phyloP scores from a whole-genome alignment of 768 basidiomycete species.

The Xerocomus potaroensis region DNA sequence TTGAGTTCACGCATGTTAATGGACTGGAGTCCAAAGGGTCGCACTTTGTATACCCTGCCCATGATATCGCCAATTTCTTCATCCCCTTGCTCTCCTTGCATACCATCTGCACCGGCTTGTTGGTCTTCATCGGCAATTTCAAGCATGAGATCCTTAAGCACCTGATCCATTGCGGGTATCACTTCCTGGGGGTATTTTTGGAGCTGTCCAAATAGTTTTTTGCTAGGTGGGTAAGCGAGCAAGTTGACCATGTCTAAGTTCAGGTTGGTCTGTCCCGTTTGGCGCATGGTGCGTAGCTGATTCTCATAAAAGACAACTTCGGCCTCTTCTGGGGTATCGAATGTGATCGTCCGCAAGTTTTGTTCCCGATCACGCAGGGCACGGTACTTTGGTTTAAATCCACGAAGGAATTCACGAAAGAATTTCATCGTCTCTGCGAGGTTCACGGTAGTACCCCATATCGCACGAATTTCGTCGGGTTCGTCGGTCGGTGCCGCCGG shows the following conservation, averaged over 20 bases:
- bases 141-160: constrained; percentile 89
- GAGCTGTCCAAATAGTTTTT: constrained; percentile 80
- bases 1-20: constrained; percentile 96
- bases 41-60: constrained; percentile 83
- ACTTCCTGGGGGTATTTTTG: constrained; percentile 96
- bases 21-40: constrained; percentile 80
- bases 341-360: constrained; percentile 45
- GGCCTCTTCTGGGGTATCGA: constrained; percentile 60
- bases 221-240: constrained; percentile 77
- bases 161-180: constrained; percentile 95
- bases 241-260: constrained; percentile 89
- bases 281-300: constrained; percentile 81
- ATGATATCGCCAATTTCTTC: constrained; percentile 89
- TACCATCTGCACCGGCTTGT: constrained; percentile 63
- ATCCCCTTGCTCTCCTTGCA: constrained; percentile 71
- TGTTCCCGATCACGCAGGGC: constrained; percentile 63
- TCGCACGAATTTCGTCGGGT: constrained; percentile 82
- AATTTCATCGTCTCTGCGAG: constrained; percentile 86
- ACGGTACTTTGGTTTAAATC: constrained; percentile 93
- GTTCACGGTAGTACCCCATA: constrained; percentile 98
- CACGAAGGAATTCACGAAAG: constrained; percentile 83
- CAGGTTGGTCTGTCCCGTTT: constrained; percentile 88
- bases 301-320: constrained; percentile 71
- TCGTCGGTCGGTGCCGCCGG: constrained; percentile 61
- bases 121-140: constrained; percentile 82